phyloP scores from a whole-genome alignment of 2,329 filamentous ascomycete genomes.

The Cytospora leucostoma region DNA sequence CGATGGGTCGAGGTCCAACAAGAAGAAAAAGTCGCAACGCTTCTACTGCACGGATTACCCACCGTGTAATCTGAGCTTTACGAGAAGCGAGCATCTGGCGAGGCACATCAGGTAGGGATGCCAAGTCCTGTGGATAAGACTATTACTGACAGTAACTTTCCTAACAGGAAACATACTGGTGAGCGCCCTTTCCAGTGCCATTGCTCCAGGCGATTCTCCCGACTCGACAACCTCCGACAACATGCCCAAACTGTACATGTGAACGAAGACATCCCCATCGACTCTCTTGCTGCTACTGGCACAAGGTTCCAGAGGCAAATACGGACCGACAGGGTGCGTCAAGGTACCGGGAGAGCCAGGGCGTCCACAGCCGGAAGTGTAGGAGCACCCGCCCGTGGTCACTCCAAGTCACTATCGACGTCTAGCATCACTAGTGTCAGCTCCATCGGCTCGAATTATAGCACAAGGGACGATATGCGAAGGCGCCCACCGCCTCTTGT shows the following conservation, averaged over 20 bases:
- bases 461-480: conserved; percentile 65
- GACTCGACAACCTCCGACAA: conserved; percentile 91
- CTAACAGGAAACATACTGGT: conserved; percentile 87
- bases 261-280: conserved; percentile 92
- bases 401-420: conserved; percentile 81
- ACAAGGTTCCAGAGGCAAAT: conserved; percentile 92
- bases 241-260: conserved; percentile 98
- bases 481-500: conserved; percentile 79
- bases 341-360: conserved; percentile 70
- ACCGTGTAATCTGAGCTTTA: conserved; percentile 92
- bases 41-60: conserved; percentile 97
- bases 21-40: conserved; percentile 95
- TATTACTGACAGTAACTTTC: not conserved
- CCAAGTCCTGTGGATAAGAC: conserved; percentile 1
- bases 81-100: conserved; percentile 90
- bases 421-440: conserved; percentile 81
- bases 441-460: conserved; percentile 67
- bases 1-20: conserved; percentile 69
- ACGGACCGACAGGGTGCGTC: conserved; percentile 79
- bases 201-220: conserved; percentile 88
- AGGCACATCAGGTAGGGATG: conserved; percentile 79
- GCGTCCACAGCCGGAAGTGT: conserved; percentile 77
- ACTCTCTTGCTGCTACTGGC: conserved; percentile 89
- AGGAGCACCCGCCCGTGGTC: conserved; percentile 70
- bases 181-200: conserved; percentile 97